Base-by-base conservation (phyloP, 2,329 filamentous ascomycete genomes). In the Penicillium sp. region DNA sequence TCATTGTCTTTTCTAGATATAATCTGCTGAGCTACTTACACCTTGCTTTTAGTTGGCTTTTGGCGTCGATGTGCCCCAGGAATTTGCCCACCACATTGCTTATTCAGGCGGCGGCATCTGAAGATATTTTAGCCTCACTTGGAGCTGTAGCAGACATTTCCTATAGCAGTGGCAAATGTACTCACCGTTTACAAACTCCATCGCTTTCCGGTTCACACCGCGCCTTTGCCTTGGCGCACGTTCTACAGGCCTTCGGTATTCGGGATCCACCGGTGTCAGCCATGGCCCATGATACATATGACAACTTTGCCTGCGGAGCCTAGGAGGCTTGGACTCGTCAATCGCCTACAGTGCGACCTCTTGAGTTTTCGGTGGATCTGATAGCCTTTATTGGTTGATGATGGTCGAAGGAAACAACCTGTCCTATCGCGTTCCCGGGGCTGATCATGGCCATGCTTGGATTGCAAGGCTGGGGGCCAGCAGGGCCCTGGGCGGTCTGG, bases 21-120 rank as follows among this genome's bases (percentile, higher is more conserved):
- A n/a, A 10, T 31, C 16, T 28, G 13, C 29, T 37, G 8, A 21
- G 14, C n/a, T 5, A 50, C 48, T 39, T 47, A 62, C 61, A 51
- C 34, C 21, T 23, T 51, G 11, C 23, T 52, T 19, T 40, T 34
- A 2, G 18, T 37, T 14, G 49, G 13, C 48, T 31, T 52, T 21
- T 43, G 37, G 19, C 59, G 60, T 18, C 59, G 63, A 52, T 70
- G 64, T n/a, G 65, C 50, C 5, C 64, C 66, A 0, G 67, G 64
- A 1, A 50, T 18, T 56, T 71, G 68, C 19, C 45, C 54, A 16
- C 49, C 56, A 36, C 68, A 71, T 44, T 63, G 47, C 36, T 64
- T 68, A 13, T 60, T 60, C 37, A 71, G 46, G 21, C 69, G 64
- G 16, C 52, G 62, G 43, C 69, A 71, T 51, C 68, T 71, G 40